These are phyloP conservation scores for Pseudozyma tsukubaensis DNA, from an alignment of 1,284 basidiomycete species.

Conservation along the genomic window DNA sequence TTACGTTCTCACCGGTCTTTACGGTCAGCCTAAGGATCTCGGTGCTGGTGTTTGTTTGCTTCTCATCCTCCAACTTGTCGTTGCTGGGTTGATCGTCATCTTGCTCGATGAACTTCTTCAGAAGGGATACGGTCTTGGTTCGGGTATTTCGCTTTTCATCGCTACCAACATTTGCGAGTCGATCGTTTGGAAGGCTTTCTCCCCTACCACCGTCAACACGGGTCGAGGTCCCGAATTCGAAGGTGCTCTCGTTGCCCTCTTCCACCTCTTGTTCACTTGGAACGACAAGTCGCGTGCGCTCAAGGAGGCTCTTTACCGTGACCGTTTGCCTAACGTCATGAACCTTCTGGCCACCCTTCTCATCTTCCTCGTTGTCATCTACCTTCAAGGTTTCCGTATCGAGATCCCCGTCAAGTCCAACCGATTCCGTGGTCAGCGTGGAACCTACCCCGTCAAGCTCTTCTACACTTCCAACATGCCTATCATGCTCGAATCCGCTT, in stretches of 20 bases:
- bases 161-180: slow-evolving; percentile 99
- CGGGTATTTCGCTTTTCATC: slow-evolving; percentile 98
- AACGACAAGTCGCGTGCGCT: slow-evolving; percentile 97
- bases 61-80: slow-evolving; percentile 93
- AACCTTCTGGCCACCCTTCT: slow-evolving; percentile 91
- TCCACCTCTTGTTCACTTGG: slow-evolving; percentile 98
- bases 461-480: slow-evolving; percentile 99
- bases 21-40: slow-evolving; percentile 91
- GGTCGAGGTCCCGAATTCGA: slow-evolving; percentile 98
- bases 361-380: slow-evolving; percentile 95
- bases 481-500: slow-evolving; percentile 96
- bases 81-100: slow-evolving; percentile 94
- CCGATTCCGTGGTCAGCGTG: slow-evolving; percentile 93
- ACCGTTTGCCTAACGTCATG: slow-evolving; percentile 96
- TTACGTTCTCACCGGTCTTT: slow-evolving; percentile 95
- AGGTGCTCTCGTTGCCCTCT: slow-evolving; percentile 92
- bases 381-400: slow-evolving; percentile 97
- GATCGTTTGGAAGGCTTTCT: slow-evolving; percentile 99
- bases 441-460: slow-evolving; percentile 94
- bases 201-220: slow-evolving; percentile 96
- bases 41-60: slow-evolving; percentile 95
- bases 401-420: slow-evolving; percentile 99
- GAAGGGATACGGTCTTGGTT: slow-evolving; percentile 98
- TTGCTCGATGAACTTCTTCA: slow-evolving; percentile 98
- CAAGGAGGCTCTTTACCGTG: slow-evolving; percentile 97